Conservation (phyloP, 768 basidiomycete genomes). For the Pleurotus ostreatus region DNA sequence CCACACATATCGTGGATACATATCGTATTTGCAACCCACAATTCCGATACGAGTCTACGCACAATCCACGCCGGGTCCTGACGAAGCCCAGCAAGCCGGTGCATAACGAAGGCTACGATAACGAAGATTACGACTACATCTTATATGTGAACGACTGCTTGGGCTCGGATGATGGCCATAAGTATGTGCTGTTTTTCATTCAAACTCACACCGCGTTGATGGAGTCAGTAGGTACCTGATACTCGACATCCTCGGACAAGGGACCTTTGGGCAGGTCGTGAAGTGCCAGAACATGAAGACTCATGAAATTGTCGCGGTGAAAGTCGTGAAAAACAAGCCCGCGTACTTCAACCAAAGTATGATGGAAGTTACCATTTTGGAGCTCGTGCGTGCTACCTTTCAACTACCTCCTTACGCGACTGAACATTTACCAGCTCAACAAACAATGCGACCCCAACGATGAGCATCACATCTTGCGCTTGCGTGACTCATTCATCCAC, state of each 20-base stretch:
- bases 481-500: slow-evolving; percentile 96
- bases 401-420: slow-evolving; percentile 4
- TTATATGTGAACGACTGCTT: slow-evolving; percentile 98
- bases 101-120: slow-evolving; percentile 97
- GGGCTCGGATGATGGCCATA: slow-evolving; percentile 91
- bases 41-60: slow-evolving; percentile 91
- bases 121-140: slow-evolving; percentile 99
- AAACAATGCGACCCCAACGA: slow-evolving; percentile 90
- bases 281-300: slow-evolving; percentile 99
- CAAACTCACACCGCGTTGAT: slow-evolving; percentile 9
- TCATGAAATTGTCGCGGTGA: slow-evolving; percentile 97
- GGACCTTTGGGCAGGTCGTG: slow-evolving; percentile 98
- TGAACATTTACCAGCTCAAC: slow-evolving; percentile 65
- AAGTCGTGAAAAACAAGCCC: slow-evolving; percentile 99
- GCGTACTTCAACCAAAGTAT: slow-evolving; percentile 99
- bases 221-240: slow-evolving; percentile 75
- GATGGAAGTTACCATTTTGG: slow-evolving; percentile 99
- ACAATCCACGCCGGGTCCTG: slow-evolving; percentile 93
- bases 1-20: slow-evolving; percentile 84
- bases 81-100: slow-evolving; percentile 96
- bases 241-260: slow-evolving; percentile 96
- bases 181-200: slow-evolving; percentile 50
- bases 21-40: slow-evolving; percentile 92
- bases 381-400: slow-evolving; percentile 65
- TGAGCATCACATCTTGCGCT: slow-evolving; percentile 92